Evolutionary conservation across 495 filamentous ascomycete species (phyloP).

Genomic region (Letharia columbiana): DNA sequence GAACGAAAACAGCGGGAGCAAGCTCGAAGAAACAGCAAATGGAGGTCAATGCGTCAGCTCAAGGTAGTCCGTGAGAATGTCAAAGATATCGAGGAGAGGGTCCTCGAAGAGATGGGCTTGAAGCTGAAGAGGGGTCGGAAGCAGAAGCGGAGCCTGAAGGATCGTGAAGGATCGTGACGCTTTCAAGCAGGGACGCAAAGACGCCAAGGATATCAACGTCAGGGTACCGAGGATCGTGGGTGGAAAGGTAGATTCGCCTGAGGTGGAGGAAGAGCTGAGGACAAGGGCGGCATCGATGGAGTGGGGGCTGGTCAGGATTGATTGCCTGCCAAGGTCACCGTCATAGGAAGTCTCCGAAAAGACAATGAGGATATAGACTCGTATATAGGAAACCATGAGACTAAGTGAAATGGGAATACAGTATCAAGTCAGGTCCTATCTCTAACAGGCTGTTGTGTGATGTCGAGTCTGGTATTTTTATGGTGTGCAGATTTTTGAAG

Average conservation of each 20-base stretch:
- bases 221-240: constrained; percentile 13
- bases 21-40: constrained; percentile 10
- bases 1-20: not conserved
- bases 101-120: constrained; percentile 16
- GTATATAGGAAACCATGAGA: too few species aligned
- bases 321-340: not conserved
- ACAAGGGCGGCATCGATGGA: not conserved
- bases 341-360: not conserved
- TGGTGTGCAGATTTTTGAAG: too few species aligned
- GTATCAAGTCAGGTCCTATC: too few species aligned
- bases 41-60: constrained; percentile 23
- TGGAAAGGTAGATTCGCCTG: not conserved
- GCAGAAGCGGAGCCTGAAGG: constrained; percentile 15
- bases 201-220: constrained; percentile 22
- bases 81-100: constrained; percentile 22
- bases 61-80: constrained; percentile 21
- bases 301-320: not conserved
- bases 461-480: too few species aligned
- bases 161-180: constrained; percentile 17
- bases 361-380: too few species aligned
- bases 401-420: too few species aligned
- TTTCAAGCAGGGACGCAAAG: constrained; percentile 17
- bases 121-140: constrained; percentile 12
- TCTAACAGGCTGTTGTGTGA: too few species aligned
- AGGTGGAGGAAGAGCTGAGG: not conserved